Evolutionary conservation across 2,329 filamentous ascomycete genomes (phyloP), one percentile per base, ranked within the genome.

Genomic region (Stachybotrys echinatus): DNA sequence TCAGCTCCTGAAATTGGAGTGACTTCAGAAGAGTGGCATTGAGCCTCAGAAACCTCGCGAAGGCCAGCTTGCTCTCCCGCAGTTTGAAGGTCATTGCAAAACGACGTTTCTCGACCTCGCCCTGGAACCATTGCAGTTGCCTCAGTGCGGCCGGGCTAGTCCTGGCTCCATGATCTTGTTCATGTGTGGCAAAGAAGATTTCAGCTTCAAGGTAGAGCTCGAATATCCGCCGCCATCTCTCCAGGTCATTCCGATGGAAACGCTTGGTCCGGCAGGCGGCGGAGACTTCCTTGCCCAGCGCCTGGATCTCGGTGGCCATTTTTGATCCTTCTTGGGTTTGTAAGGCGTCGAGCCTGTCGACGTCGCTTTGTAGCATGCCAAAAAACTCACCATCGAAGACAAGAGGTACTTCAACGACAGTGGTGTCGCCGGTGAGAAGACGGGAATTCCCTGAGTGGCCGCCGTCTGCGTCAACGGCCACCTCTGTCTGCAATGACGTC

Each of bases 1-100:
- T 95, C 55, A 95, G 84, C 62, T 94, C 89, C 60, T 92, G 88
- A 58, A 95, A 95, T 52, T 85, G 84, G 55, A 95, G 75, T 47
- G 87, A 87, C 53, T 85, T 85, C n/a, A 95, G 74, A n/a, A 95
- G 76, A 48, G 81, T 78, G 21, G 81, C 73, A 62, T 95, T 95
- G 58, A 95, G 76, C 45, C 77, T 72, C 53, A 92, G 69, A 60
- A 95, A 95, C 21, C 77, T 77, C 48, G 79, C 71, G 46, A 91
- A 80, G 1, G 89, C 85, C 8, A 72, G 62, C 20, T 75, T 73
- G 56, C 88, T 91, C 48, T 84, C 77, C 21, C 79, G 73, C 45
- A 87, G 76, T 65, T 84, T 88, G 68, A 92, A 85, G 45, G 74
- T 72, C 19, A 75, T 74, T 23, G 79, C 72, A 5, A 90, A 70